phyloP scores from a whole-genome alignment of 169 alveolate genomes.

The Eimeria zaria region DNA sequence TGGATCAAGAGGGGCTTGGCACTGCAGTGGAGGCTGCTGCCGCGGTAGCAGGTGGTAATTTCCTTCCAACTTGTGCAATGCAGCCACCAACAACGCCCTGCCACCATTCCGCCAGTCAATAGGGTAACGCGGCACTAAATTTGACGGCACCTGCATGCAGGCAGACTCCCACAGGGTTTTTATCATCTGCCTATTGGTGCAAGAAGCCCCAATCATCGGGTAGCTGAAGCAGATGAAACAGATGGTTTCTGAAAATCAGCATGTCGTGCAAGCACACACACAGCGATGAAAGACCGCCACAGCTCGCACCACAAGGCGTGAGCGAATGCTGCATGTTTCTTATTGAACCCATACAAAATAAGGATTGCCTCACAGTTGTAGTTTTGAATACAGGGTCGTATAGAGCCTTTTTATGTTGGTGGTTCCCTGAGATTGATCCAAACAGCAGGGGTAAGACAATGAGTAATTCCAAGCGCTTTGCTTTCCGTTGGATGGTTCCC shows the following conservation, averaged over 20 bases:
- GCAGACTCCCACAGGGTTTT: neutral
- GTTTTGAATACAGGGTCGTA: constrained; percentile 94
- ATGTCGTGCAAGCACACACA: too few species aligned
- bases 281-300: neutral
- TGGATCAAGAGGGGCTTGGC: constrained; percentile 59
- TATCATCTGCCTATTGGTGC: neutral
- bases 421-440: constrained; percentile 90
- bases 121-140: constrained; percentile 93
- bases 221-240: neutral
- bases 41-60: constrained; percentile 58
- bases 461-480: neutral
- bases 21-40: constrained; percentile 45
- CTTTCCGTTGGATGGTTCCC: neutral
- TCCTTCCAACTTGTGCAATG: constrained; percentile 91
- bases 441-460: neutral
- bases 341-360: neutral
- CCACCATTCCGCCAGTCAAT: constrained; percentile 96
- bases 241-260: neutral
- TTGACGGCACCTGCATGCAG: constrained; percentile 90
- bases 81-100: constrained; percentile 91
- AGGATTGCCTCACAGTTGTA: constrained; percentile 89
- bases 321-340: neutral
- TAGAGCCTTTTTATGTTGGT: constrained; percentile 91
- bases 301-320: neutral
- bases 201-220: neutral